These are phyloP conservation scores for Penicillium tannophilum DNA, from an alignment of 495 filamentous ascomycete genomes.

Conservation along the genomic window DNA sequence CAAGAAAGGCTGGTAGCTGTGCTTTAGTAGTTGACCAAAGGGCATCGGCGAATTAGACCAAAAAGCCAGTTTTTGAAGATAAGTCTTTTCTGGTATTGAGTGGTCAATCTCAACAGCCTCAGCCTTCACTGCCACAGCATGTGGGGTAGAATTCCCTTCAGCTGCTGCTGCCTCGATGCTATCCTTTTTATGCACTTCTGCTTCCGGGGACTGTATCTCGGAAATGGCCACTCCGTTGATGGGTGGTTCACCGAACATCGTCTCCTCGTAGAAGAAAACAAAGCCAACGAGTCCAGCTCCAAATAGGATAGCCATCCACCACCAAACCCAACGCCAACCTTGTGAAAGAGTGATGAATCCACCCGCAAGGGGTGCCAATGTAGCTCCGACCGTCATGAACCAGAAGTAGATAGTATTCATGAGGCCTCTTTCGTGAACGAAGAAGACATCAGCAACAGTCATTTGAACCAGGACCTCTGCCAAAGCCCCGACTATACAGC, in stretches of 20 bases:
- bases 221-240: conserved; percentile 15
- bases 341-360: conserved; percentile 46
- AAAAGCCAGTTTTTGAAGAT: conserved; percentile 19
- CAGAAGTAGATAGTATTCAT: conserved; percentile 46
- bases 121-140: not conserved
- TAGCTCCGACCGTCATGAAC: conserved; percentile 31
- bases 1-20: conserved; percentile 31
- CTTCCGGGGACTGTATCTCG: not conserved
- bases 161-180: not conserved
- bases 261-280: conserved; percentile 26
- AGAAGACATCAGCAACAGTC: conserved; percentile 51
- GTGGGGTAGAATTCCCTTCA: not conserved
- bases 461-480: conserved; percentile 47
- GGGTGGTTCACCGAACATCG: conserved; percentile 12
- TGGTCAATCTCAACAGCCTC: conserved; percentile 14
- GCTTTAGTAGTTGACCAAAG: conserved; percentile 19
- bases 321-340: conserved; percentile 55
- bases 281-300: conserved; percentile 24
- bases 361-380: conserved; percentile 42
- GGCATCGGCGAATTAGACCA: conserved; percentile 24
- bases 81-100: conserved; percentile 23
- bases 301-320: conserved; percentile 50
- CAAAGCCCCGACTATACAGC: conserved; percentile 40
- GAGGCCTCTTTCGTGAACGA: conserved; percentile 47
- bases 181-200: conserved; percentile 7